phyloP scores from a whole-genome alignment of 257 asterid genomes.

The Solanum corneliomulleri region DNA sequence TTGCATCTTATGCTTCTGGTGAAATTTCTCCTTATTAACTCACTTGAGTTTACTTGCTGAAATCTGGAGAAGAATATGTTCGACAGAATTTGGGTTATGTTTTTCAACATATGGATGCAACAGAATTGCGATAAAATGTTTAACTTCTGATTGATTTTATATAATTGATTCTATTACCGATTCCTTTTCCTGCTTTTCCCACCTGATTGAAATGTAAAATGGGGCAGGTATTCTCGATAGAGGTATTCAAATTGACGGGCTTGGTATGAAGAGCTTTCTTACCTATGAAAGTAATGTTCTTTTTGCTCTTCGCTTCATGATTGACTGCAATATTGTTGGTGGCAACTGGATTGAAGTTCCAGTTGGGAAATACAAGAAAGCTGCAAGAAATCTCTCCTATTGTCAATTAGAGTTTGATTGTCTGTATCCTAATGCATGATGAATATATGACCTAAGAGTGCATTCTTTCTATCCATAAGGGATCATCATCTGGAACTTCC shows the following conservation, averaged over 20 bases:
- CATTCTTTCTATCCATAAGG: not conserved
- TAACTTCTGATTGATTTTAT: not conserved
- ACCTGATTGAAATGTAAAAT: not conserved
- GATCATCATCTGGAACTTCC: conserved; percentile 11
- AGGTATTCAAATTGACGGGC: conserved; percentile 90
- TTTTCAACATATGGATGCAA: not conserved
- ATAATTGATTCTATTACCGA: not conserved
- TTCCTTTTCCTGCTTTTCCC: not conserved
- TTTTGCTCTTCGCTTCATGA: conserved; percentile 98
- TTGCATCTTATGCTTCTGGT: not conserved
- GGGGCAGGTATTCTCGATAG: conserved; percentile 85
- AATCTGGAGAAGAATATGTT: not conserved
- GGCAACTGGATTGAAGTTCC: conserved; percentile 98
- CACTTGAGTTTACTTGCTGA: not conserved
- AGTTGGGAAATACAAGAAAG: conserved; percentile 59
- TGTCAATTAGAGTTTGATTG: conserved; percentile 90
- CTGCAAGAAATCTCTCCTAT: conserved; percentile 46
- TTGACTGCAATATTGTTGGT: conserved; percentile 86
- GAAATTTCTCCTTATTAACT: not conserved
- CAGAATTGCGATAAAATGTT: not conserved
- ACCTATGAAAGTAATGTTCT: conserved; percentile 94
- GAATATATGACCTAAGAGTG: not conserved
- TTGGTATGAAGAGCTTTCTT: conserved; percentile 74
- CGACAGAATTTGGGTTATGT: not conserved
- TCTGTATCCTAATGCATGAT: conserved; percentile 62